Conservation (phyloP, 768 basidiomycete species). For the Fomitopsis pulvina region DNA sequence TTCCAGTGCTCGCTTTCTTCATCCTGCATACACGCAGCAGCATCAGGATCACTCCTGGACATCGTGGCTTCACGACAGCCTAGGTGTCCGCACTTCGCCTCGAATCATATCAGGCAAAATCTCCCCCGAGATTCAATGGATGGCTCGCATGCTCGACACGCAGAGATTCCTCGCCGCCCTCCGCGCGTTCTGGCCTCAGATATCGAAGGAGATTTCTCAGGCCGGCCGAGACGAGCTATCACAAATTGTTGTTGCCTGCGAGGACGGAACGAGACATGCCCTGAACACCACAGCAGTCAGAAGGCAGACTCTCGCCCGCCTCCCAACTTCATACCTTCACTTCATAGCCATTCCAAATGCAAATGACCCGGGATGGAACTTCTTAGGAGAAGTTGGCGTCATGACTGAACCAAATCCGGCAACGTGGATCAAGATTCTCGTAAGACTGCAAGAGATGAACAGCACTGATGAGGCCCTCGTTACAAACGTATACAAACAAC, state of each 20-base stretch:
- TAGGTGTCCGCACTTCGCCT: slow-evolving; percentile 10
- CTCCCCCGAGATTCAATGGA: slow-evolving; percentile 6
- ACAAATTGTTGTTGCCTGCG: neutral
- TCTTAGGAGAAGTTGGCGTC: neutral
- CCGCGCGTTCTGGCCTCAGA: slow-evolving; percentile 7
- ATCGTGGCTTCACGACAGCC: slow-evolving; percentile 10
- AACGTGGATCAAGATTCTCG: slow-evolving; percentile 14
- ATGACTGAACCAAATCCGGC: slow-evolving; percentile 6
- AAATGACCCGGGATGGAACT: neutral
- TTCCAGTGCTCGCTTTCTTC: neutral
- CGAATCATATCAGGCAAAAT: slow-evolving; percentile 9
- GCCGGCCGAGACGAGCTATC: slow-evolving; percentile 2
- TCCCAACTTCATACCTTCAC: neutral
- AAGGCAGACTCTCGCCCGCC: neutral
- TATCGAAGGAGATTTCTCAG: neutral
- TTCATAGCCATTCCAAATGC: neutral
- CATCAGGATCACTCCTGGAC: slow-evolving; percentile 5
- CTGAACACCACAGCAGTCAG: neutral
- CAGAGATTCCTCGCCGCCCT: slow-evolving; percentile 3
- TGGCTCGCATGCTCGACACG: neutral
- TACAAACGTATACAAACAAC: slow-evolving; percentile 13
- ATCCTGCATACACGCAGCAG: neutral
- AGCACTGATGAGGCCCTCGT: slow-evolving; percentile 3
- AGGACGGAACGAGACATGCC: neutral
- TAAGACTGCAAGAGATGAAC: slow-evolving; percentile 8